These are phyloP conservation scores for Catenaria anguillulae DNA, from an alignment of 371 early-diverging fungal species.

Conservation along the genomic window DNA sequence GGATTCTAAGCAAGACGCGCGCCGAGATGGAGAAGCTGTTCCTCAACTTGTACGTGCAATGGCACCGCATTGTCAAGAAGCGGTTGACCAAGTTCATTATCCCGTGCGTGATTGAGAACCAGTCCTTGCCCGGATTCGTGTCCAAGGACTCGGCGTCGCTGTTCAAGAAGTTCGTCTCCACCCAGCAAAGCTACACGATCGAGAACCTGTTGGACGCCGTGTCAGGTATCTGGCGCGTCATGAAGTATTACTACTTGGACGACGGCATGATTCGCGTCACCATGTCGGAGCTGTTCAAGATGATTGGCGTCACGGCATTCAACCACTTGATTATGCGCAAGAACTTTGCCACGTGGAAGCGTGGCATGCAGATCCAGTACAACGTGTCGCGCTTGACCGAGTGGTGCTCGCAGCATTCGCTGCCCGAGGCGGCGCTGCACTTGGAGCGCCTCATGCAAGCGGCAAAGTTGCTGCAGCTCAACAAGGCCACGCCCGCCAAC, in stretches of 20 bases:
- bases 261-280: slow-evolving; percentile 63
- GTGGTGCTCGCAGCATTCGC: slow-evolving; percentile 86
- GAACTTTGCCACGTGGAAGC: slow-evolving; percentile 33
- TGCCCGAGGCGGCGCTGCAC: slow-evolving; percentile 74
- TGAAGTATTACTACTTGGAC: slow-evolving; percentile 90
- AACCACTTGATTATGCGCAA: slow-evolving; percentile 85
- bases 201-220: slow-evolving; percentile 83
- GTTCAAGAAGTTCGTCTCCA: slow-evolving; percentile 58
- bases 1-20: neutral
- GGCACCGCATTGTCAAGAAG: slow-evolving; percentile 91
- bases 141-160: slow-evolving; percentile 61
- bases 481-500: slow-evolving; percentile 77
- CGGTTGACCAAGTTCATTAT: slow-evolving; percentile 80
- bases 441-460: slow-evolving; percentile 85
- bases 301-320: slow-evolving; percentile 81
- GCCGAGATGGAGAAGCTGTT: slow-evolving; percentile 33
- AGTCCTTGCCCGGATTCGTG: slow-evolving; percentile 76
- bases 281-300: slow-evolving; percentile 70
- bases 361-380: slow-evolving; percentile 90
- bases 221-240: slow-evolving; percentile 74
- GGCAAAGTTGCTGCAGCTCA: slow-evolving; percentile 83
- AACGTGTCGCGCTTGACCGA: slow-evolving; percentile 89
- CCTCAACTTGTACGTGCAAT: slow-evolving; percentile 51
- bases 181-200: slow-evolving; percentile 62
- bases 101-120: slow-evolving; percentile 82